These are phyloP conservation scores for Ogataea chonburiensis DNA, from an alignment of 805 yeast genomes.

Conservation along the genomic window DNA sequence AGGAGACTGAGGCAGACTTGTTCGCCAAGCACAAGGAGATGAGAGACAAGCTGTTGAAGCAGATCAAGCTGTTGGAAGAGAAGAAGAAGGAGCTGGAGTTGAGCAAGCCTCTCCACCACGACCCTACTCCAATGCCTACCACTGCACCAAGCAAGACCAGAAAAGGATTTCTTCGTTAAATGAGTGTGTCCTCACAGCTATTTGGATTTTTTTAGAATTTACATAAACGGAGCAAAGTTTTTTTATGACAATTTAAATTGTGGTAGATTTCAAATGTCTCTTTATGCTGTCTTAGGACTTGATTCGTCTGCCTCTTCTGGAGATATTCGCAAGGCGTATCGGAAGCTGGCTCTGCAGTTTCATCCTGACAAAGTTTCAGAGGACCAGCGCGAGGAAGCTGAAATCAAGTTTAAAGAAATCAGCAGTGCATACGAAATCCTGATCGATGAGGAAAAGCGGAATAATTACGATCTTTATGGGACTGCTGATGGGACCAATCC, in stretches of 20 bases:
- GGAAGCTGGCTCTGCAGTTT: slow-evolving; percentile 73
- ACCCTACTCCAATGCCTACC: slow-evolving; percentile 33
- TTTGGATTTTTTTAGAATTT: slow-evolving; percentile 11
- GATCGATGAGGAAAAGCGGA: slow-evolving; percentile 63
- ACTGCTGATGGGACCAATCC: slow-evolving; percentile 38
- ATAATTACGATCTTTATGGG: slow-evolving; percentile 60
- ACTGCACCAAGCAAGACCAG: slow-evolving; percentile 59
- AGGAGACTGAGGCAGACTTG: slow-evolving; percentile 94
- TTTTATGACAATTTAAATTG: slow-evolving; percentile 10
- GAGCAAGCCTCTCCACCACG: slow-evolving; percentile 50
- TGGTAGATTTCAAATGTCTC: slow-evolving; percentile 21
- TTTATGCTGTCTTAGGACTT: slow-evolving; percentile 72
- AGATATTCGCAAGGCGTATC: slow-evolving; percentile 83
- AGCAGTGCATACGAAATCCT: slow-evolving; percentile 83
- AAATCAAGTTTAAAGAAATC: slow-evolving; percentile 76
- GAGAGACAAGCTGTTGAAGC: slow-evolving; percentile 90
- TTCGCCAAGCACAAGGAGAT: slow-evolving; percentile 94
- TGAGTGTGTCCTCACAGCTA: slow-evolving; percentile 13
- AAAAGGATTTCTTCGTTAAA: slow-evolving; percentile 73
- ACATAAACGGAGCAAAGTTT: slow-evolving; percentile 14
- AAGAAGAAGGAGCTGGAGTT: slow-evolving; percentile 77
- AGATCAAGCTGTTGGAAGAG: slow-evolving; percentile 86
- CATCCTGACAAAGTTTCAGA: slow-evolving; percentile 88
- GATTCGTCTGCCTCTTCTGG: slow-evolving; percentile 58
- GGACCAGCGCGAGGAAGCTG: slow-evolving; percentile 64